Conservation (phyloP, 768 basidiomycete species). For the Lyophyllum semitale region DNA sequence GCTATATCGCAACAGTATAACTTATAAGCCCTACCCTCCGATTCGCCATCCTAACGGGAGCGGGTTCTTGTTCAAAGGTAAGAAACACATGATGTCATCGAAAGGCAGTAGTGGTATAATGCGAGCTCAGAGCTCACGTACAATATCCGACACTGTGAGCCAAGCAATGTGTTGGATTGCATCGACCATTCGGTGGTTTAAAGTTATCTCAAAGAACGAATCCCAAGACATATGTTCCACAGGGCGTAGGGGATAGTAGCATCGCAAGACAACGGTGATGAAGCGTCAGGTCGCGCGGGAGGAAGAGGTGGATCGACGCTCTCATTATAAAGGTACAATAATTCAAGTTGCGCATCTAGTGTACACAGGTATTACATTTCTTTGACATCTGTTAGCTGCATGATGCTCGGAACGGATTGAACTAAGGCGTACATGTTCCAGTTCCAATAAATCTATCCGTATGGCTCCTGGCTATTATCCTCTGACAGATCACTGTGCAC, state of each 20-base stretch:
- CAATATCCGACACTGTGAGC: background rate
- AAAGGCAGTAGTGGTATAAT: too few species aligned
- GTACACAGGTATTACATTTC: conserved; percentile 10
- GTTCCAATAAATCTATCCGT: background rate
- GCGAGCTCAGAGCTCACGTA: too few species aligned
- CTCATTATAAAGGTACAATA: background rate
- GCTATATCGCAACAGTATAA: too few species aligned
- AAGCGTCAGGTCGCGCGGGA: background rate
- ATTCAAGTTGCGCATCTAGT: background rate
- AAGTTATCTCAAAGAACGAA: too few species aligned
- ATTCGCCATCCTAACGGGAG: too few species aligned
- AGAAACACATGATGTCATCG: too few species aligned
- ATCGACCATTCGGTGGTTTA: too few species aligned
- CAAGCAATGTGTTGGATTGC: background rate
- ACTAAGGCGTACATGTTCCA: background rate
- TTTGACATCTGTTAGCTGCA: background rate
- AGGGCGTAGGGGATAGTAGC: background rate
- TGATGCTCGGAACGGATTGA: background rate
- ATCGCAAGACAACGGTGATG: background rate
- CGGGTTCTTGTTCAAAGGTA: too few species aligned
- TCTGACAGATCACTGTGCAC: conserved; percentile 27
- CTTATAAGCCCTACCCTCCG: too few species aligned
- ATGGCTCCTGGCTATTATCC: background rate
- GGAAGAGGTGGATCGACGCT: background rate
- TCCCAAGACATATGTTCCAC: too few species aligned